phyloP scores from a whole-genome alignment of 2,329 filamentous ascomycete species.

The Colletotrichum viniferum region DNA sequence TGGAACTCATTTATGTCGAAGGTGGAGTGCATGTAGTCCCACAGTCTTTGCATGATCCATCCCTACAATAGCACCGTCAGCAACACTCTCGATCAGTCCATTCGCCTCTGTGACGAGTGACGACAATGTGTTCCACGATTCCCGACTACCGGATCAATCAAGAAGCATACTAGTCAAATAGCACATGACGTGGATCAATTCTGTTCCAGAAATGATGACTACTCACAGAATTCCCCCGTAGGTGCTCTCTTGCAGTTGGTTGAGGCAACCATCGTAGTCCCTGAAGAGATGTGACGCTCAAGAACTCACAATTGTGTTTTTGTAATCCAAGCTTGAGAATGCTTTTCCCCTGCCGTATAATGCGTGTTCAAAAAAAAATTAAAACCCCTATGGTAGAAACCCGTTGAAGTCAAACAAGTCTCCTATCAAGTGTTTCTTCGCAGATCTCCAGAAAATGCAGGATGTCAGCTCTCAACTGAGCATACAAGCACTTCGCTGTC shows the following conservation, averaged over 20 bases:
- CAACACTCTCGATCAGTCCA: not conserved
- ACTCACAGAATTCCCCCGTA: not conserved
- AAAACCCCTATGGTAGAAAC: not conserved
- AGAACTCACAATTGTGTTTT: not conserved
- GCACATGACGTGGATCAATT: not conserved
- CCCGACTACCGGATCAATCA: not conserved
- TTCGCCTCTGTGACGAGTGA: not conserved
- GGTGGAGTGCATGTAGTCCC: not conserved
- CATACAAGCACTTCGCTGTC: not conserved
- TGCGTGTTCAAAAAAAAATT: rapidly evolving
- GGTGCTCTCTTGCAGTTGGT: not conserved
- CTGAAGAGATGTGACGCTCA: not conserved
- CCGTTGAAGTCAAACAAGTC: not conserved
- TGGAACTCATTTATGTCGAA: not conserved
- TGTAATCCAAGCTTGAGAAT: not conserved
- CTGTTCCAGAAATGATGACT: not conserved
- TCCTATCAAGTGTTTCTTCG: not conserved
- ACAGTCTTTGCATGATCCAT: not conserved
- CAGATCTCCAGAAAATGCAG: not conserved
- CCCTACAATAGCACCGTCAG: not conserved
- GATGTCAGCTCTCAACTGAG: not conserved
- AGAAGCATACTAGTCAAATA: not conserved
- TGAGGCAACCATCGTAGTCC: not conserved
- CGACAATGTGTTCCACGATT: not conserved
- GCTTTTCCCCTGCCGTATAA: not conserved